Base-by-base conservation (phyloP, 768 basidiomycete genomes). In the Tremella mesenterica region DNA sequence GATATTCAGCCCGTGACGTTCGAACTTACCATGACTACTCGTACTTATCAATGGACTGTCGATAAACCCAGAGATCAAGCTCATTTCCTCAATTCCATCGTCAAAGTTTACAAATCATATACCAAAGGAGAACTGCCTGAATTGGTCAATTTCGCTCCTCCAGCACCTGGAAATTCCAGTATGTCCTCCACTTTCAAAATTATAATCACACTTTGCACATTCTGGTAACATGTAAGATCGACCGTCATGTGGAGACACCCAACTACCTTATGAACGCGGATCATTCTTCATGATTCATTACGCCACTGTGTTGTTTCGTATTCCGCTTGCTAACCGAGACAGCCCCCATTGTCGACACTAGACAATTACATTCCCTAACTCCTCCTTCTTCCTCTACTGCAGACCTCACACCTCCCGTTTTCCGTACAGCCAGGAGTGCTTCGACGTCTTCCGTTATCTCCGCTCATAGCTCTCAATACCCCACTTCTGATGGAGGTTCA, bases 31-130 rank as follows among this genome's bases (percentile, higher is more conserved):
- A 79, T 97, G 48, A 83, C 85, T n/a, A 81, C 88, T 20, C 49
- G 72, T 70, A 83, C 88, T 23, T 96, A 97, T 75, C 79, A 77
- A 70, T 97, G 92, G 91, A 80, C 84, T 67, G 86, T 89, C 0
- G 91, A 93, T 64, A 80, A 79, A 51, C 70, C 78, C 28, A 69
- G 69, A 23, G 90, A 96, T 61, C 92, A 93, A 70, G 61, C 76
- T 12, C 73, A 74, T 12, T 97, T 96, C 70, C 69, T 95, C 45
- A 77, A 79, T 34, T 77, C 84, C 1, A 61, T 85, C 34, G 74
- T 90, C 54, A 79, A 81, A 50, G 64, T 75, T 9, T 76, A 70
- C 54, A 54, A 54, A 57, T 69, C 66, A 48, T 65, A 74, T 51
- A 67, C 68, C 25, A 58, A 71, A 50, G 65, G 69, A 21, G 59